Base-by-base conservation (phyloP, 2,329 filamentous ascomycete species). In the Ascocoryne sarcoides region DNA sequence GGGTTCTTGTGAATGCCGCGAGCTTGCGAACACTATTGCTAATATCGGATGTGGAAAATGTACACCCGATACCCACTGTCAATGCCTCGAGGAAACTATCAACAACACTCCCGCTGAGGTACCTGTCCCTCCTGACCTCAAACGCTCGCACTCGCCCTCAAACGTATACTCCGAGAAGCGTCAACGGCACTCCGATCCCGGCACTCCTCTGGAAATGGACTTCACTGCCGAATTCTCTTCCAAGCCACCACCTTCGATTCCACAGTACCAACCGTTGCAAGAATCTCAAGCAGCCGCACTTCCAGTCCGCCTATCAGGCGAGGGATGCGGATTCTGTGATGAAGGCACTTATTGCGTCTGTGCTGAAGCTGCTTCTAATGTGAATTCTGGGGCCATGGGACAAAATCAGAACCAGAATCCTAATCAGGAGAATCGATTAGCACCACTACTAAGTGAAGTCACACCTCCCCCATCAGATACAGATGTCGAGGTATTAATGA, bases 291-390 rank as follows among this genome's bases (percentile, higher is more conserved):
- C 18, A 28, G 7, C 7, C 7, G 12, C 12, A 12, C 23, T 7
- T 7, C 7, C 23, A 26, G 61, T 58, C 50, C 42, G 56, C 51
- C 42, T 58, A 59, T 64, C 73, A 4, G 72, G 76, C 46, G 84
- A 90, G 52, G 73, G 76, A 15, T 92, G 85, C 59, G 85, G 85
- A 5, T 92, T 92, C 64, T 92, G 85, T 62, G 76, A 81, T 46
- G 83, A 89, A 44, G 84, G 83, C 4, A 88, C 82, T 0, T 85
- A 85, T 52, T 92, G 85, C 56, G 78, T 88, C 49, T 92, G 85
- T 60, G 84, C 84, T 17, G 84, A 89, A 49, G 62, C 66, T 15
- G 62, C 66, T 17, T 12, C 62, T 61, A 21, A 42, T 32, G 40
- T 62, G 28, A 61, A 33, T 14, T 59, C 40, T 15, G 31, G 17